Conservation (phyloP, 129 eudicot genomes). For the Chrysanthemum seticuspe region DNA sequence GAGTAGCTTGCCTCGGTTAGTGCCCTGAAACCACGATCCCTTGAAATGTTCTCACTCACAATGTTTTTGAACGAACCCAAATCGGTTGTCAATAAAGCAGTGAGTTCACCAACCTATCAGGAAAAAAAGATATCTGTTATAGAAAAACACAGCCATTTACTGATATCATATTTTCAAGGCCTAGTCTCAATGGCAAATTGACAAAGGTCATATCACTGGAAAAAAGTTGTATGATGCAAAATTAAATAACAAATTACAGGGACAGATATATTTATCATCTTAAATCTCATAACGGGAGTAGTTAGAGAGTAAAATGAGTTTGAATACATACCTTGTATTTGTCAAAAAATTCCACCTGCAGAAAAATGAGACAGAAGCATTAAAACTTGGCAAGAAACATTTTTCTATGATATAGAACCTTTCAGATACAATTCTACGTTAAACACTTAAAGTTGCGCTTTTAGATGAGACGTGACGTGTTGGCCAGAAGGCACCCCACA, state of each 20-base stretch:
- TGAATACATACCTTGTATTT: slow-evolving; percentile 70
- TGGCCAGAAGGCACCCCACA: not conserved
- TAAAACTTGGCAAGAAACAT: slow-evolving; percentile 12
- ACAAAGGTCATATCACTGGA: not conserved
- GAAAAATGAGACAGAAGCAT: slow-evolving; percentile 23
- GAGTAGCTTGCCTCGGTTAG: slow-evolving; percentile 99
- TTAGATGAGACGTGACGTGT: slow-evolving; percentile 15
- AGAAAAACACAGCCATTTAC: not conserved
- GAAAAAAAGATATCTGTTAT: slow-evolving; percentile 12
- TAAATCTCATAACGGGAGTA: not conserved
- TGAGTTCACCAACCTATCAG: slow-evolving; percentile 90
- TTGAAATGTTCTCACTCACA: slow-evolving; percentile 86
- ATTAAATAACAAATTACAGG: slow-evolving; percentile 3
- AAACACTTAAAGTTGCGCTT: slow-evolving; percentile 1
- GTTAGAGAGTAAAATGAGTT: slow-evolving; percentile 4
- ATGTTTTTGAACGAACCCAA: slow-evolving; percentile 83
- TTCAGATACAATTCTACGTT: slow-evolving; percentile 7
- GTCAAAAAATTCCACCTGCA: slow-evolving; percentile 97
- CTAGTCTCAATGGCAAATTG: not conserved
- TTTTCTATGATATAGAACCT: not conserved
- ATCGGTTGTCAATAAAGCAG: slow-evolving; percentile 91
- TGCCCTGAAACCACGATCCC: slow-evolving; percentile 99
- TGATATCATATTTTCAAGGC: not conserved
- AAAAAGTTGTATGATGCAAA: not conserved
- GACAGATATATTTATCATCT: slow-evolving; percentile 14